Percentiles rank a stretch among this genome's conserved stretches.
phyloP scores from a whole-genome alignment of 169 alveolate species.

The Cyclospora cayetanensis region DNA sequence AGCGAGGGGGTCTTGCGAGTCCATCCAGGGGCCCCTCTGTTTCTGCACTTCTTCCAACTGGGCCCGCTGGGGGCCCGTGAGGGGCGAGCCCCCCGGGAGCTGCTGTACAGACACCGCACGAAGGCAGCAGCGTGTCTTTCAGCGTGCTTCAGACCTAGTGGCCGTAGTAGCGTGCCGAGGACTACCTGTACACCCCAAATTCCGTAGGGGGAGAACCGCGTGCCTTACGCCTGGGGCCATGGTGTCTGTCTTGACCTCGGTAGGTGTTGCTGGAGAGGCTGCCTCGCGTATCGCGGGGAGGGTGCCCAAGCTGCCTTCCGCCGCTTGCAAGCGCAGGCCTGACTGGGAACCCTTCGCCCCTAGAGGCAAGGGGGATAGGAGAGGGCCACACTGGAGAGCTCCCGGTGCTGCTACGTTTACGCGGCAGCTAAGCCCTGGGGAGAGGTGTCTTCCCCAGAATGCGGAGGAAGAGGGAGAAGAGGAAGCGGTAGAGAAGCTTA shows the following conservation, averaged over 20 bases:
- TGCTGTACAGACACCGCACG: slow-evolving; percentile 4
- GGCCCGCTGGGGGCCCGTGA: neutral
- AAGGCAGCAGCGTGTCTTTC: neutral
- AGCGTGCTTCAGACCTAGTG: neutral
- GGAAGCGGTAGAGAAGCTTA: neutral
- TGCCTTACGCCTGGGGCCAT: neutral
- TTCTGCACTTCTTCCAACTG: neutral
- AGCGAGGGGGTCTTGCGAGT: neutral
- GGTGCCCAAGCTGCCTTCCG: neutral
- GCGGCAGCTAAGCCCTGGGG: slow-evolving; percentile 8
- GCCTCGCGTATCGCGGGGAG: neutral
- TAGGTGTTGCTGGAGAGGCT: neutral
- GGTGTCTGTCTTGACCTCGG: neutral
- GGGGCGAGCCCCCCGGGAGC: neutral
- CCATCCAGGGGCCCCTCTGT: slow-evolving; percentile 9
- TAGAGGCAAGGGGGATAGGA: neutral
- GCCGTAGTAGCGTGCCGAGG: neutral
- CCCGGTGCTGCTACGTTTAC: neutral
- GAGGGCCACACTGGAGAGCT: neutral
- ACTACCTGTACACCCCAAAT: neutral
- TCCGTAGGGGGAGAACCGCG: neutral
- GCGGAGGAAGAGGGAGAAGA: neutral
- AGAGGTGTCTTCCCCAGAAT: neutral
- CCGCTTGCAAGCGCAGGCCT: neutral
- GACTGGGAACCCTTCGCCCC: neutral